Evolutionary conservation across 768 basidiomycete species (phyloP), one percentile per base, ranked within the genome.

Genomic region (Calocybe gangraenosa): DNA sequence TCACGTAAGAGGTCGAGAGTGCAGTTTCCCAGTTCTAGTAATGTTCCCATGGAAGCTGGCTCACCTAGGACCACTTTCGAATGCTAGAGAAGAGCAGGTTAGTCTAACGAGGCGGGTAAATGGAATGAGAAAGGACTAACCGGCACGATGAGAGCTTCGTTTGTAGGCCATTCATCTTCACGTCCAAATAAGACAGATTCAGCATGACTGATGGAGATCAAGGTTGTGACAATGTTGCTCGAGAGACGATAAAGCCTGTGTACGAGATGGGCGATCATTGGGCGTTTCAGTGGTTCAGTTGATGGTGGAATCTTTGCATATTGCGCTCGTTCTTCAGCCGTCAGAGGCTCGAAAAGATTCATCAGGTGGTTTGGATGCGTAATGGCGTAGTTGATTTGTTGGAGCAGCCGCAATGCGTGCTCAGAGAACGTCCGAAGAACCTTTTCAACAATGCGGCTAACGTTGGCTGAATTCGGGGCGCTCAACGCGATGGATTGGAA

Each of bases 291-390:
- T 1, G 80, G 74, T 44, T 93, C 87, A 17, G 75, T 61, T 44
- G 76, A 65, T 25, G 75, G 67, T 3, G 76, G 67, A 37, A 87
- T 84, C 50, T 81, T 82, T 55, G 92, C 87, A 38, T 89, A 70
- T 39, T 71, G 70, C 0, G 65, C 64, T 6, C 85, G 77, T 54
- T 95, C 93, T 9, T 91, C 90, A 1, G 75, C 60, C 0, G 86
- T 85, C 11, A 88, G 73, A 5, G 91, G 84, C 47, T 94, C 90
- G 53, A 94, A 70, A 20, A 90, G 70, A 52, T 83, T 84, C 1
- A 85, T 81, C 10, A 96, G 75, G 55, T 92, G 85, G 56, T 93
- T 88, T 6, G 93, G 93, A 62, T 97, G 93, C 0, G 90, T 85
- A 37, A 95, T 73, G 0, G 90, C 87, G 52, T 93, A 92, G 62